Evolutionary conservation across 371 early-diverging fungal species (phyloP).

Genomic region (Actinomortierella wolfii): DNA sequence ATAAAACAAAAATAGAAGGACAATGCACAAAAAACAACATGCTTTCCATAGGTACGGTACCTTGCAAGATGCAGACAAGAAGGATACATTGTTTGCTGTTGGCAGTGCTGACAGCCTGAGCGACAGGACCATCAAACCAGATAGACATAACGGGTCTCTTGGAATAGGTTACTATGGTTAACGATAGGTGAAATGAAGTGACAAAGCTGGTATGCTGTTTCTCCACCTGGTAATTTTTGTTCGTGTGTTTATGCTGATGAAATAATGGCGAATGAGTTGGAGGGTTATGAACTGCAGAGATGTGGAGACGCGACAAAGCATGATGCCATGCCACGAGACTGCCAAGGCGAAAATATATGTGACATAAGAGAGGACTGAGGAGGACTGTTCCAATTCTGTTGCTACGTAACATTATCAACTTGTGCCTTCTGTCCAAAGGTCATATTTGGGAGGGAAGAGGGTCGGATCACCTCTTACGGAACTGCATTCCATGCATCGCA

Average conservation of each 20-base stretch:
- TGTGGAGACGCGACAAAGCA: not conserved
- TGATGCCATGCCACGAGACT: too few relatives aligned
- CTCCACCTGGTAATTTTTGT: too few relatives aligned
- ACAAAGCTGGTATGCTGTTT: too few relatives aligned
- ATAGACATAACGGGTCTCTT: not conserved
- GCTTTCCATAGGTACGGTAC: too few relatives aligned
- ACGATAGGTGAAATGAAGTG: too few relatives aligned
- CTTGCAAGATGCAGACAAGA: constrained; percentile 38
- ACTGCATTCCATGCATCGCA: too few relatives aligned
- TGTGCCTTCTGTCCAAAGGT: too few relatives aligned
- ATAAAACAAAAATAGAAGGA: too few relatives aligned
- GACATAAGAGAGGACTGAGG: not conserved
- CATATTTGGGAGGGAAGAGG: too few relatives aligned
- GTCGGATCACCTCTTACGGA: too few relatives aligned
- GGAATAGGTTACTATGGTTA: too few relatives aligned
- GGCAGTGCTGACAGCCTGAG: constrained; percentile 28
- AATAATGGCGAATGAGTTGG: not conserved
- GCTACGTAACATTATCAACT: not conserved
- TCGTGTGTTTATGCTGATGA: not conserved
- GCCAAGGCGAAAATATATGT: not conserved
- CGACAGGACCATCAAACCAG: constrained; percentile 42
- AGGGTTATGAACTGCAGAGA: not conserved
- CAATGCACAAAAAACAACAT: not conserved
- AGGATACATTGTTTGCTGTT: constrained; percentile 23
- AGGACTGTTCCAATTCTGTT: not conserved